Percentiles rank a stretch among this genome's conserved stretches.
Conservation (phyloP, 306 rosid genomes). For the Cucurbita pepo region DNA sequence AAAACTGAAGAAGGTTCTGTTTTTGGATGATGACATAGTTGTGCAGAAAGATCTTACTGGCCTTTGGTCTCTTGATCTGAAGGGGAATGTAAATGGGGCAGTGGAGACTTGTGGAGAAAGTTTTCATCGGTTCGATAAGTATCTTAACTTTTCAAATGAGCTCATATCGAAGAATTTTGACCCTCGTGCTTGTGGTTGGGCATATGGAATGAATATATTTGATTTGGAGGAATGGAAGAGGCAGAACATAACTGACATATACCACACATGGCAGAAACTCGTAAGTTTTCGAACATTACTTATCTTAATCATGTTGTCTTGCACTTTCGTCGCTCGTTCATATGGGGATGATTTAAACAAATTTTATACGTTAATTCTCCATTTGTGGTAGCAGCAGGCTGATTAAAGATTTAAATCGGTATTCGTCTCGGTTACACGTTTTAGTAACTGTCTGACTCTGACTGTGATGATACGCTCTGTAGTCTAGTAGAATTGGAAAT, state of each 20-base stretch:
- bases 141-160: slow-evolving; percentile 8
- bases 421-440: background rate
- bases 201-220: slow-evolving; percentile 11
- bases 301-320: background rate
- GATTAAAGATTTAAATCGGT: background rate
- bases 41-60: slow-evolving; percentile 9
- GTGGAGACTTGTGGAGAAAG: slow-evolving; percentile 12
- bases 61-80: slow-evolving; percentile 8
- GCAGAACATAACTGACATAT: slow-evolving; percentile 1
- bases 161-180: slow-evolving; percentile 8
- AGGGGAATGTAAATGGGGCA: slow-evolving; percentile 13
- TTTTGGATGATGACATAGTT: slow-evolving; percentile 12
- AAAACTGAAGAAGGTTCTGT: slow-evolving; percentile 6
- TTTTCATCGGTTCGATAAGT: slow-evolving; percentile 10
- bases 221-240: slow-evolving; percentile 11
- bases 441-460: background rate
- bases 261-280: slow-evolving; percentile 8
- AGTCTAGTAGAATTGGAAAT: background rate
- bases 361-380: background rate
- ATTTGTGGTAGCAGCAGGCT: background rate
- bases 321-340: background rate
- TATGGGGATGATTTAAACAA: background rate
- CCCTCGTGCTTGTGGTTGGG: slow-evolving; percentile 16
- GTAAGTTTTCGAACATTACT: background rate
- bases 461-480: background rate